Evolutionary conservation across 768 basidiomycete genomes (phyloP), one percentile per base, ranked within the genome.

Genomic region (Trametes cubensis): DNA sequence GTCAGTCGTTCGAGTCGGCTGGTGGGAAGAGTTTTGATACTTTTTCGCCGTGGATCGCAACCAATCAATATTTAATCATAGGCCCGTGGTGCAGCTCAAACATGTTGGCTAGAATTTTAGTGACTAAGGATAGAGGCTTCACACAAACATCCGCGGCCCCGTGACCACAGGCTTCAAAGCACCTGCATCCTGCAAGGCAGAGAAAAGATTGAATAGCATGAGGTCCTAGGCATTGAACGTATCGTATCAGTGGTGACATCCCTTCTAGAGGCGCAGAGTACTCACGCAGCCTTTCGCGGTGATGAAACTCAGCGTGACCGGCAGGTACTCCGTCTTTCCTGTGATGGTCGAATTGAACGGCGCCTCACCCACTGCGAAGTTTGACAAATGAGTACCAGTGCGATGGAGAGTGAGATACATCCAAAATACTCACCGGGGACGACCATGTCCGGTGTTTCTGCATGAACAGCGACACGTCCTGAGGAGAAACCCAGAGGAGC

Each of bases 1-100:
- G 81, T 84, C 82, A 83, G 81, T 84, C 81, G 82, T 84, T 84
- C 82, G 64, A 84, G 74, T 82, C 83, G 82, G 82, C 81, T 70
- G 67, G 60, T 62, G 70, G 70, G 70, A 70, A 71, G 3, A 6
- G 10, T 30, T 41, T 58, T 50, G 39, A 71, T 28, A 6, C 18
- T 30, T 41, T 58, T 50, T 47, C n/a, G n/a, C n/a, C n/a, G n/a
- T n/a, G n/a, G n/a, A n/a, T n/a, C n/a, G n/a, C n/a, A n/a, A n/a
- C n/a, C n/a, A n/a, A n/a, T n/a, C n/a, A n/a, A n/a, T n/a, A n/a
- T n/a, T n/a, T n/a, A n/a, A n/a, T n/a, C n/a, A n/a, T n/a, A n/a
- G n/a, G n/a, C n/a, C n/a, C n/a, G n/a, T n/a, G n/a, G n/a, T n/a
- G n/a, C n/a, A 28, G 28, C 28, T 28, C 28, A 28, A 6, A 34